These are phyloP conservation scores for Claviceps sp. DNA, from an alignment of 2,329 filamentous ascomycete species.

Conservation along the genomic window DNA sequence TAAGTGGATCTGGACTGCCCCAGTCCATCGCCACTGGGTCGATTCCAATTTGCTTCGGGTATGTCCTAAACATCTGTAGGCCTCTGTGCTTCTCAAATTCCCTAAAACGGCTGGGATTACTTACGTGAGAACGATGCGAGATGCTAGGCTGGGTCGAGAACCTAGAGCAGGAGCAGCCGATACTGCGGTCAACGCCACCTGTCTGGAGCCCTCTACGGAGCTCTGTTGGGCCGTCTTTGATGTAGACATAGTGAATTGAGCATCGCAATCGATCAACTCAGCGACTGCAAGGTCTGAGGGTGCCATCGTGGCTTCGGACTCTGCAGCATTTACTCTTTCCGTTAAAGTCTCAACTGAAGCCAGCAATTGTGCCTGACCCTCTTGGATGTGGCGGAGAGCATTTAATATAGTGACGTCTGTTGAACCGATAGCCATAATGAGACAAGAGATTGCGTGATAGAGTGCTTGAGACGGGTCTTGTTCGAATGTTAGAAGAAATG, in stretches of 20 bases:
- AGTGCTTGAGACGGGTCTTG: too few species aligned
- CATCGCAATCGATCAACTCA: not conserved
- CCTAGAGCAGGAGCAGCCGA: slow-evolving; percentile 10
- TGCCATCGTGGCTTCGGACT: slow-evolving; percentile 4
- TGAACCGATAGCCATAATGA: not conserved
- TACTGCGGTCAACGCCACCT: not conserved
- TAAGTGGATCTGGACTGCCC: slow-evolving; percentile 62
- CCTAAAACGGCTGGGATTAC: slow-evolving; percentile 9
- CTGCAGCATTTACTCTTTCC: slow-evolving; percentile 14
- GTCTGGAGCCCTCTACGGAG: not conserved
- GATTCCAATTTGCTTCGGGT: slow-evolving; percentile 88
- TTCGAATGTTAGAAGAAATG: not conserved
- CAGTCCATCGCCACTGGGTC: slow-evolving; percentile 81
- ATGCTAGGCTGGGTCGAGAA: slow-evolving; percentile 34
- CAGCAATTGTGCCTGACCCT: slow-evolving; percentile 27
- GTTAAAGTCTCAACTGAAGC: slow-evolving; percentile 27
- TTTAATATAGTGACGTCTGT: slow-evolving; percentile 13
- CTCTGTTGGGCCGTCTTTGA: not conserved
- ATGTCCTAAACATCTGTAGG: slow-evolving; percentile 41
- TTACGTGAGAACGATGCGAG: slow-evolving; percentile 43
- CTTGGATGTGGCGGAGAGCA: slow-evolving; percentile 26
- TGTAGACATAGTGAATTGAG: not conserved
- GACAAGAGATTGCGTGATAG: not conserved
- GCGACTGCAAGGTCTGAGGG: not conserved
- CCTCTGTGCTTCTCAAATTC: not conserved